These are phyloP conservation scores for Parafenestella ontariensis DNA, from an alignment of 2,329 filamentous ascomycete species.

Conservation along the genomic window DNA sequence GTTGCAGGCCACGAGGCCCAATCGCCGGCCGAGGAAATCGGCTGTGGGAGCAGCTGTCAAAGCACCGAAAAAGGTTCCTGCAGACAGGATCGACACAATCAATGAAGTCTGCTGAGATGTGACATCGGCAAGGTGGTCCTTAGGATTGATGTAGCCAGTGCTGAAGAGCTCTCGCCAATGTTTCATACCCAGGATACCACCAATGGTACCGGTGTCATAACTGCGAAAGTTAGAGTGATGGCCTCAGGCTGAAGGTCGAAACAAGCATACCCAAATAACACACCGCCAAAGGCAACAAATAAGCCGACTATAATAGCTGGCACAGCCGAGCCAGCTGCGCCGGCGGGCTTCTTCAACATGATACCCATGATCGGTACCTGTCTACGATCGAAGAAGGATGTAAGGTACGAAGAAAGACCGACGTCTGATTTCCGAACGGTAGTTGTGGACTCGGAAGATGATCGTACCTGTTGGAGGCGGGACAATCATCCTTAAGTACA, in stretches of 20 bases:
- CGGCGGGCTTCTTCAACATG: constrained; percentile 71
- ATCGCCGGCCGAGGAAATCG: constrained; percentile 73
- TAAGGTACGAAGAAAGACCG: constrained; percentile 2
- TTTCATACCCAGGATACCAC: constrained; percentile 73
- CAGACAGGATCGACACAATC: constrained; percentile 83
- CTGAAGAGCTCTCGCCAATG: constrained; percentile 71
- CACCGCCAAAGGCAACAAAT: constrained; percentile 57
- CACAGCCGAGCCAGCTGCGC: constrained; percentile 66
- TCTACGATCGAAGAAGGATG: constrained; percentile 10
- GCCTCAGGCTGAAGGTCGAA: background rate
- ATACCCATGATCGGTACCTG: constrained; percentile 41
- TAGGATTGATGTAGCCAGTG: constrained; percentile 43
- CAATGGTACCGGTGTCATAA: constrained; percentile 50
- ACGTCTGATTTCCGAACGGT: constrained; percentile 5
- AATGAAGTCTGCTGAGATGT: constrained; percentile 66
- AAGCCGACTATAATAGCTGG: constrained; percentile 50
- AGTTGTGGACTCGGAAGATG: constrained; percentile 13
- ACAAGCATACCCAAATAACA: constrained; percentile 48
- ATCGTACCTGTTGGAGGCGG: constrained; percentile 8
- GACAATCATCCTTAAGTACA: constrained; percentile 30
- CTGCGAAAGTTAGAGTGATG: constrained; percentile 23
- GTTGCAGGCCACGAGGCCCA: constrained; percentile 58
- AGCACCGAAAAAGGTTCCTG: constrained; percentile 78
- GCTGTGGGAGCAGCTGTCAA: constrained; percentile 71
- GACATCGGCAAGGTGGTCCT: constrained; percentile 48